These are phyloP conservation scores for Aspergillus neoniger DNA, from an alignment of 2,329 filamentous ascomycete genomes.

Conservation along the genomic window DNA sequence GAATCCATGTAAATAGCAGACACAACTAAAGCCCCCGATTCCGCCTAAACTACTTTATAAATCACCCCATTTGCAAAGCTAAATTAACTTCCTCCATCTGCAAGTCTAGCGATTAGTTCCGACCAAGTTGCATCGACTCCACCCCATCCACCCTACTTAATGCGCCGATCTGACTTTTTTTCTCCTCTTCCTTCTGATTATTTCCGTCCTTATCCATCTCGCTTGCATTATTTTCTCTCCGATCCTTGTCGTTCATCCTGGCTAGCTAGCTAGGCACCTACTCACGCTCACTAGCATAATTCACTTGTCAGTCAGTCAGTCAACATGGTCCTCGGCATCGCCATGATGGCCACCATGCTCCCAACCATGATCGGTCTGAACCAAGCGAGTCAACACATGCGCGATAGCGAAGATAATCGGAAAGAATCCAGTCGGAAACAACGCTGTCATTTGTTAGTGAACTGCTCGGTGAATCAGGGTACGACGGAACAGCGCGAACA, in stretches of 20 bases:
- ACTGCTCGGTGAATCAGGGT: constrained; percentile 22
- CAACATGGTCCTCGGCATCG: constrained; percentile 28
- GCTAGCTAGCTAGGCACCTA: no score
- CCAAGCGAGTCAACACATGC: constrained; percentile 24
- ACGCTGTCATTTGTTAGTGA: constrained; percentile 26
- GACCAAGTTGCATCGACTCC: no score
- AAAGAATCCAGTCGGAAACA: constrained; percentile 22
- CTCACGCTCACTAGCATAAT: no score
- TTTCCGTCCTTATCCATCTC: not conserved
- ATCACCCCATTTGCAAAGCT: no score
- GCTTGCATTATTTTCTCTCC: not conserved
- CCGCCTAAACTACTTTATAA: no score
- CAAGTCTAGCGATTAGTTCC: not conserved
- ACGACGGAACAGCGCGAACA: constrained; percentile 23
- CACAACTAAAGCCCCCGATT: no score
- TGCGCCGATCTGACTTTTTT: not conserved
- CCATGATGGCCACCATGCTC: constrained; percentile 29
- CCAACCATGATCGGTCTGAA: constrained; percentile 31
- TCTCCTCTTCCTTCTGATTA: no score
- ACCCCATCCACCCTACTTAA: not conserved
- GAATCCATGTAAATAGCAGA: no score
- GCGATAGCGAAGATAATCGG: constrained; percentile 25
- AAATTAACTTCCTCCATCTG: no score
- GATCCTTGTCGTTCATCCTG: no score
- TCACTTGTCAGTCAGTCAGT: no score